A percentile compares a stretch with the other conserved stretches of the same genome.
These are phyloP conservation scores for Luffa aegyptiaca DNA, from an alignment of 306 rosid species.

Conservation along the genomic window DNA sequence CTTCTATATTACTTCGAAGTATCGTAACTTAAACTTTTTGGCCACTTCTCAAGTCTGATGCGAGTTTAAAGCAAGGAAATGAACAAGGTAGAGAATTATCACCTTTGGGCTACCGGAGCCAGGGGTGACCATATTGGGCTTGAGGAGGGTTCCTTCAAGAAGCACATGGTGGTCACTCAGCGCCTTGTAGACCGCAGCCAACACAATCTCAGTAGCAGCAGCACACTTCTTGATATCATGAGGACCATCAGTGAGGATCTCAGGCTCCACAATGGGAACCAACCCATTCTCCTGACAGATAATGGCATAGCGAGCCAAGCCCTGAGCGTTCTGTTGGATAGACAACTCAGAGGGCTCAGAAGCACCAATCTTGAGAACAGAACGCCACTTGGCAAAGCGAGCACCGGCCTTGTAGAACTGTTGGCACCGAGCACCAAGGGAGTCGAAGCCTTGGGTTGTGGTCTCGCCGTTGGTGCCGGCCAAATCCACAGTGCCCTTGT, in stretches of 20 bases:
- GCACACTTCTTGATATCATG: constrained; percentile 70
- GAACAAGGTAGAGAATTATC: neutral
- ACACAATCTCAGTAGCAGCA: constrained; percentile 66
- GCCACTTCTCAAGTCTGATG: neutral
- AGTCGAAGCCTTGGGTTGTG: constrained; percentile 80
- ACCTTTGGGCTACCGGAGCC: constrained; percentile 88
- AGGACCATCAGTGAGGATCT: constrained; percentile 69
- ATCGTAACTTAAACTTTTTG: neutral
- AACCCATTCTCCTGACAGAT: constrained; percentile 92
- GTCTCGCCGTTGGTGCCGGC: constrained; percentile 86
- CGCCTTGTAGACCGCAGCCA: constrained; percentile 81
- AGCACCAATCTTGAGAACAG: constrained; percentile 75
- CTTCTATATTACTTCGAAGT: neutral
- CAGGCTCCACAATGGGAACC: constrained; percentile 93
- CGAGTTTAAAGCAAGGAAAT: neutral
- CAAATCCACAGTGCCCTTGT: constrained; percentile 80
- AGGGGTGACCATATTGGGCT: constrained; percentile 91
- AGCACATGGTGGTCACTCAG: constrained; percentile 85
- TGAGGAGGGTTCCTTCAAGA: constrained; percentile 86
- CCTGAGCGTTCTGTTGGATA: constrained; percentile 83
- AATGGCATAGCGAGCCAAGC: constrained; percentile 85
- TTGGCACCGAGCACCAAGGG: constrained; percentile 66
- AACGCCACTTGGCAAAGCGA: constrained; percentile 84
- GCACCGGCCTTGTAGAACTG: constrained; percentile 89
- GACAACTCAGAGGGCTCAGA: constrained; percentile 66